Evolutionary conservation across 2,329 filamentous ascomycete species (phyloP), one percentile per base, ranked within the genome.

Genomic region (Penicillium janthinellum): DNA sequence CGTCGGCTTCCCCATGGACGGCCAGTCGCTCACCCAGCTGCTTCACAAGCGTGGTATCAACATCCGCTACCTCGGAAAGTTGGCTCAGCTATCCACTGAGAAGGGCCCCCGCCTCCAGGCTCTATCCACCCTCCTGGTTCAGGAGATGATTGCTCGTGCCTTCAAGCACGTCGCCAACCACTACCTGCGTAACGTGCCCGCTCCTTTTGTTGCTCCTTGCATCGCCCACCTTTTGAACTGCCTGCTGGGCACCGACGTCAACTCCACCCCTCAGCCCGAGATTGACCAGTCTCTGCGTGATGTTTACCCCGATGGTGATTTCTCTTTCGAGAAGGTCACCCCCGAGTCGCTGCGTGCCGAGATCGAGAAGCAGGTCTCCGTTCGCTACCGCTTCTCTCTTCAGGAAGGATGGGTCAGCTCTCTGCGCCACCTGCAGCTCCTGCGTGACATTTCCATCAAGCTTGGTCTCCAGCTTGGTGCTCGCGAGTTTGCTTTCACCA

Each of bases 1-100:
- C 67, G 89, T 96, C 66, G 95, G 94, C 70, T 98, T 98, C 81
- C 95, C 95, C 12, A 97, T 98, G 92, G 96, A 99, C 70, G 95
- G 95, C n/a, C 86, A 90, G 71, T 97, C 94, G 20, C 83, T 99
- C 59, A 91, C 90, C 70, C 88, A 88, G 65, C 85, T 97, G 54
- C 83, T 99, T 72, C 95, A 99, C 82, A 96, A 96, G 83, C 91
- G 94, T 44, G 95, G 95, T 78, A 93, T 99, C 81, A 99, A 99
- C 80, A 85, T 98, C 63, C 87, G 96, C 71, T 99, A 99, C 76
- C 84, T 98, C n/a, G 95, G 95, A 66, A 90, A 88, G 76, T 79
- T 99, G 63, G 90, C 91, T 12, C 82, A 85, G 59, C 83, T 90
- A 54, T 87, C 89, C 67, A 85, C 86, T 65, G 80, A 84, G 60